Evolutionary conservation across 192 early-diverging fungal genomes (phyloP), one percentile per base, ranked within the genome.

Genomic region (Glomus cerebriforme): DNA sequence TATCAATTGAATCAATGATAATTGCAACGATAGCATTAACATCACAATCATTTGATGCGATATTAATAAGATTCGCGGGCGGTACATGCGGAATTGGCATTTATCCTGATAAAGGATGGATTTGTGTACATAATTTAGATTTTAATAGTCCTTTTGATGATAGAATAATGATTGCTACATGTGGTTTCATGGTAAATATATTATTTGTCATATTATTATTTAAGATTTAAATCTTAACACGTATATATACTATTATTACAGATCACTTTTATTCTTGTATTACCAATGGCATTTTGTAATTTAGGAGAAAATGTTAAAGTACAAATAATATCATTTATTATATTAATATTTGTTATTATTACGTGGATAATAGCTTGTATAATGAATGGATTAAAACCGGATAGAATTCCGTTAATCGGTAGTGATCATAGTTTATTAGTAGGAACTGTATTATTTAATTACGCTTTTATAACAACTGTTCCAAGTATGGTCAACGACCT

Each of bases 401-500:
- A 82, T 4, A 66, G 81, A 2, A 83, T 92, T 79, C 91, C 91
- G 10, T 65, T 85, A 15, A 31, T 91, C 9, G 92, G 91, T 10
- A 31, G 24, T 12, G 81, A 90, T 77, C 66, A 87, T 8, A 83
- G 84, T 17, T 81, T 75, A 27, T 85, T 90, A 1, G 82, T 94
- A 37, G 91, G 91, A 5, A 86, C 85, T 39, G 89, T 93, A 31
- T 82, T 94, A 47, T 93, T 92, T 63, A 94, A 92, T 77, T 94
- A 87, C 69, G 89, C 91, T 19, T 86, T 91, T 74, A 90, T 91
- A 35, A 91, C 89, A 37, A 90, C 91, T 7, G 81, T 92, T 15
- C 92, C 92, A 0, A 89, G 87, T 22, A 90, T 86, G 85, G 86
- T 91, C n/a, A 92, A 92, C 72, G 87, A 87, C 3, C 88, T 88